Evolutionary conservation across 2,329 filamentous ascomycete genomes (phyloP).

Genomic region (Beauveria medogensis): DNA sequence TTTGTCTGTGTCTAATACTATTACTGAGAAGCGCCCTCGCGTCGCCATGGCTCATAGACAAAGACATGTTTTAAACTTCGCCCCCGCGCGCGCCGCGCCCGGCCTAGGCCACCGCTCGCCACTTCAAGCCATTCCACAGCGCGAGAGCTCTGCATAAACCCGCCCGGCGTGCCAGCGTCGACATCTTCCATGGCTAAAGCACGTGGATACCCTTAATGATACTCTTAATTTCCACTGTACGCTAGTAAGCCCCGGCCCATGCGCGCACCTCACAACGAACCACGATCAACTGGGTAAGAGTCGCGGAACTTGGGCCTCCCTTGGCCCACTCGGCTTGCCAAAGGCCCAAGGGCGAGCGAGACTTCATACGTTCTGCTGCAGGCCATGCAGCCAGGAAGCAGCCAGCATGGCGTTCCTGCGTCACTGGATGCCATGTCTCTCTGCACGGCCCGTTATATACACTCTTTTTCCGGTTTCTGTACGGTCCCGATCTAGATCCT

Average conservation of each 20-base stretch:
- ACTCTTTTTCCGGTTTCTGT: conserved; percentile 2
- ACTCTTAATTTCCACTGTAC: conserved; percentile 12
- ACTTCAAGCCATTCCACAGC: neutral
- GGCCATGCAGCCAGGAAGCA: neutral
- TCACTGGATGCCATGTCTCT: neutral
- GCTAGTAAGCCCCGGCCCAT: conserved; percentile 5
- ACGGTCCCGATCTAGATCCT: neutral
- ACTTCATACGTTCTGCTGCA: neutral
- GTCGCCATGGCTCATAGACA: neutral
- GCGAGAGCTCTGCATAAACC: neutral
- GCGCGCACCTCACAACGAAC: neutral
- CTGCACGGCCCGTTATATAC: conserved; percentile 9
- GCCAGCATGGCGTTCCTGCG: neutral
- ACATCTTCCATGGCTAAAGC: neutral
- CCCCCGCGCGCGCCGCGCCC: neutral
- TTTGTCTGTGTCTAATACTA: no score
- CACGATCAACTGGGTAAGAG: conserved; percentile 1
- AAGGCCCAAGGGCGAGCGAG: neutral
- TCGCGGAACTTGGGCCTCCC: conserved; percentile 6
- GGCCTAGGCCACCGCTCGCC: neutral
- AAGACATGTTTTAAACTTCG: neutral
- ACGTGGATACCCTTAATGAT: neutral
- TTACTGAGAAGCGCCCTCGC: no score
- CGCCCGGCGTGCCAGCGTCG: neutral
- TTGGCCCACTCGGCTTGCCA: conserved; percentile 6